Evolutionary conservation across 176 grass and related monocot species (phyloP).

Genomic region (Rhynchospora tenuis): DNA sequence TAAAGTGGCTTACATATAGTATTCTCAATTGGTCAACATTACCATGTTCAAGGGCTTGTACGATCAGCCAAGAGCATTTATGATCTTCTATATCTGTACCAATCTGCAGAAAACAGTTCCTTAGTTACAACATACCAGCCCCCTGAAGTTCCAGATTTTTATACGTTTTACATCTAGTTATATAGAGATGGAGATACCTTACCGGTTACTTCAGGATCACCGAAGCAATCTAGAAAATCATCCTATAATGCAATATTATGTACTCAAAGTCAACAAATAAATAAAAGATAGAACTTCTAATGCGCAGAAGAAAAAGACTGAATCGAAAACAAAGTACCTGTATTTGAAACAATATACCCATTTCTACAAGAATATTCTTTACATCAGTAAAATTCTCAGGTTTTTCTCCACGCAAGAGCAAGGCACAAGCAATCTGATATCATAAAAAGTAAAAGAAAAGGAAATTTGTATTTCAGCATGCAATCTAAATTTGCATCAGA

Average conservation of each 20-base stretch:
- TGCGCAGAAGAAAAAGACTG: not conserved
- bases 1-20: conserved; percentile 36
- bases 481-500: not conserved
- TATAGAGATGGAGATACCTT: conserved; percentile 33
- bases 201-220: conserved; percentile 68
- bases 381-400: conserved; percentile 64
- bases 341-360: conserved; percentile 97
- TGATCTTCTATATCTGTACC: conserved; percentile 82
- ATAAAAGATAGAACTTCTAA: not conserved
- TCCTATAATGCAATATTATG: conserved; percentile 33
- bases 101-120: conserved; percentile 30
- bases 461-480: not conserved
- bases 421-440: conserved; percentile 89
- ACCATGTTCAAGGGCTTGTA: conserved; percentile 57
- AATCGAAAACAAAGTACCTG: conserved; percentile 42
- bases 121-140: not conserved
- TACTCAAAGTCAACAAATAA: conserved; percentile 19
- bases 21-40: conserved; percentile 62
- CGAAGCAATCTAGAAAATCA: conserved; percentile 71
- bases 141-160: not conserved
- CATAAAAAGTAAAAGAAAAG: not conserved
- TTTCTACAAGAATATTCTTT: conserved; percentile 87
- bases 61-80: conserved; percentile 72
- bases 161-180: not conserved
- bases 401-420: conserved; percentile 78